Evolutionary conservation across 2,329 filamentous ascomycete species (phyloP).

Genomic region (Aspergillus nomiae): DNA sequence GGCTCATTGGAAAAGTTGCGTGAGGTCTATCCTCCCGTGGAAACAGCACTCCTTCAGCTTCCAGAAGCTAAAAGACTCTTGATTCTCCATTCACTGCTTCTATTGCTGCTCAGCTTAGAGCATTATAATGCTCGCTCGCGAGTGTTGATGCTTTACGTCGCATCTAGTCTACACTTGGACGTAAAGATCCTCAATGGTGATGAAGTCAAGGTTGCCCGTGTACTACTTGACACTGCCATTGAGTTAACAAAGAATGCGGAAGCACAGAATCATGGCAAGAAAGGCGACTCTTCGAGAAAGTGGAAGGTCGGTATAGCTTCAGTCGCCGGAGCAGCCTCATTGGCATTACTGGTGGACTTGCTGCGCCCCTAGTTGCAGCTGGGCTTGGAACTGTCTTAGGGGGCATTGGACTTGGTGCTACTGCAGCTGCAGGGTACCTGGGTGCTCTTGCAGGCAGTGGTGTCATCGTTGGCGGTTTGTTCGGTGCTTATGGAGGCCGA

Average conservation of each 20-base stretch:
- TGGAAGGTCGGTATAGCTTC: conserved; percentile 86
- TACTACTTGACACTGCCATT: conserved; percentile 73
- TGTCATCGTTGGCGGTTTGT: conserved; percentile 78
- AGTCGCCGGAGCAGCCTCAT: conserved; percentile 87
- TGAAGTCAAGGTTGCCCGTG: conserved; percentile 73
- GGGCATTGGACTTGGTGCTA: conserved; percentile 72
- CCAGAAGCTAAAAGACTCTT: conserved; percentile 56
- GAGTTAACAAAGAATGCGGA: conserved; percentile 77
- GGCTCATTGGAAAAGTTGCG: conserved; percentile 30
- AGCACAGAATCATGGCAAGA: conserved; percentile 69
- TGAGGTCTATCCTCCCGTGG: conserved; percentile 58
- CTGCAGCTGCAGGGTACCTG: conserved; percentile 74
- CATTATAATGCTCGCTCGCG: conserved; percentile 76
- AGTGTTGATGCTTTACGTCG: conserved; percentile 68
- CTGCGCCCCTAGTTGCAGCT: conserved; percentile 73
- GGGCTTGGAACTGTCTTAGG: conserved; percentile 79
- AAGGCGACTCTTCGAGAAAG: conserved; percentile 65
- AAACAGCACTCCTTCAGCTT: conserved; percentile 56
- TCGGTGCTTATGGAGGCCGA: conserved; percentile 84
- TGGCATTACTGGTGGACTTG: conserved; percentile 77
- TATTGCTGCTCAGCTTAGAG: conserved; percentile 74
- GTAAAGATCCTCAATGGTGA: conserved; percentile 66
- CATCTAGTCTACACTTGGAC: conserved; percentile 71
- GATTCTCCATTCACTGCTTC: conserved; percentile 70
- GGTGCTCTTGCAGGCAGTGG: conserved; percentile 79